A percentile compares a stretch with the other conserved stretches of the same genome.
Conservation (phyloP, 139 green algal genomes). For the Chlorella sp. region DNA sequence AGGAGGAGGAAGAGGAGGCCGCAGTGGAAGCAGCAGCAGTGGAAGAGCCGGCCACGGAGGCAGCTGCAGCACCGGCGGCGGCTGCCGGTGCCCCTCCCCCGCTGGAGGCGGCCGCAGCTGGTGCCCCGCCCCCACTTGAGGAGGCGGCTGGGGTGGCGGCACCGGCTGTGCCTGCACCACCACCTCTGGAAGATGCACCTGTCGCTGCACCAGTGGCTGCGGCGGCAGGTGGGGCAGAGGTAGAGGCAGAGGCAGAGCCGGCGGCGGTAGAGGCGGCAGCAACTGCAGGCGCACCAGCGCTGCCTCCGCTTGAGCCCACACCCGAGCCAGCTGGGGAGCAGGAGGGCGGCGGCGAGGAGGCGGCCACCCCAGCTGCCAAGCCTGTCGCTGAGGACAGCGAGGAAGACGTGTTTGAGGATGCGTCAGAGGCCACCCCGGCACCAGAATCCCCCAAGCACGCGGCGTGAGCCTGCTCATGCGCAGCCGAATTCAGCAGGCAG, state of each 20-base stretch:
- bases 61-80: too few relatives aligned
- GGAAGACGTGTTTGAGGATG: constrained; percentile 28
- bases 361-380: neutral
- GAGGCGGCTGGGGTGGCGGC: neutral
- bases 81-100: neutral
- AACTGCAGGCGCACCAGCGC: neutral
- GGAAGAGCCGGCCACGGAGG: too few relatives aligned
- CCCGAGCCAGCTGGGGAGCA: neutral
- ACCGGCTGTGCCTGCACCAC: neutral
- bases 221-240: neutral
- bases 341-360: neutral
- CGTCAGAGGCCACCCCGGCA: constrained; percentile 14
- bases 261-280: neutral
- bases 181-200: neutral
- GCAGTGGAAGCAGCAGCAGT: neutral
- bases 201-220: neutral
- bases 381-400: neutral
- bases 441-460: neutral
- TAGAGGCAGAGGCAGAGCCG: neutral
- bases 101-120: neutral
- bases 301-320: neutral
- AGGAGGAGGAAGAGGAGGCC: constrained; percentile 9
- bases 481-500: too few relatives aligned
- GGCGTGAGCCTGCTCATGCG: neutral
- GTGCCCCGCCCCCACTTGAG: neutral